A percentile compares a stretch with the other conserved stretches of the same genome.
Evolutionary conservation across 148 eudicot species (phyloP).

Genomic region (Cornus suecica): DNA sequence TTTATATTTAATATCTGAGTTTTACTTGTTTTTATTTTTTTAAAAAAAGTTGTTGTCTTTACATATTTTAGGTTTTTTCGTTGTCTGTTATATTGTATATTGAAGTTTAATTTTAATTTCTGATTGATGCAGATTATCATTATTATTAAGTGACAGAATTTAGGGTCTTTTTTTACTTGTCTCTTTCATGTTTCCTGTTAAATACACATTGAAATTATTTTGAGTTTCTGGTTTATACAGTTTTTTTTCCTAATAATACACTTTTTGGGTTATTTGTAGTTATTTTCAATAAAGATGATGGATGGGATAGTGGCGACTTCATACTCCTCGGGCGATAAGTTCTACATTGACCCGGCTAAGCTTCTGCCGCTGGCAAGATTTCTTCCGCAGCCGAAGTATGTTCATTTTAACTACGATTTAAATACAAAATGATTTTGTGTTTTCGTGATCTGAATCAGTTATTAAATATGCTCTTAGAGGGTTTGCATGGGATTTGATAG

Average conservation of each 20-base stretch:
- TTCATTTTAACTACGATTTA: conserved; percentile 18
- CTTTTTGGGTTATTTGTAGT: conserved; percentile 29
- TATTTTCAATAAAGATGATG: conserved; percentile 72
- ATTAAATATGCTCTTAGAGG: neutral
- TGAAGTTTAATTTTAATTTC: neutral
- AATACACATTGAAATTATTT: no score
- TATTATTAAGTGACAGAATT: no score
- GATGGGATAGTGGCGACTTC: conserved; percentile 92
- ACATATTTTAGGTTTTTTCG: no score
- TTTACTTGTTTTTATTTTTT: no score
- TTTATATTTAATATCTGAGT: no score
- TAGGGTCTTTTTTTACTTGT: no score
- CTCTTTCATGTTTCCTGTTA: no score
- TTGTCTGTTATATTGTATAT: no score
- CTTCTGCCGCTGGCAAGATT: conserved; percentile 88
- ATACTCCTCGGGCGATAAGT: conserved; percentile 78
- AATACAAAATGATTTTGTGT: neutral
- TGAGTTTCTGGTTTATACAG: no score
- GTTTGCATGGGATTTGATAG: neutral
- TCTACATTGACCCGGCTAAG: conserved; percentile 87
- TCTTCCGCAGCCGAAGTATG: conserved; percentile 96
- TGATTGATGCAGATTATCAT: neutral
- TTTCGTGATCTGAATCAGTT: neutral
- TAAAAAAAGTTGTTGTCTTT: no score
- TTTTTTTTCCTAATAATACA: no score